Base-by-base conservation (phyloP, 345 rosid genomes). In the Linum usitatissimum region DNA sequence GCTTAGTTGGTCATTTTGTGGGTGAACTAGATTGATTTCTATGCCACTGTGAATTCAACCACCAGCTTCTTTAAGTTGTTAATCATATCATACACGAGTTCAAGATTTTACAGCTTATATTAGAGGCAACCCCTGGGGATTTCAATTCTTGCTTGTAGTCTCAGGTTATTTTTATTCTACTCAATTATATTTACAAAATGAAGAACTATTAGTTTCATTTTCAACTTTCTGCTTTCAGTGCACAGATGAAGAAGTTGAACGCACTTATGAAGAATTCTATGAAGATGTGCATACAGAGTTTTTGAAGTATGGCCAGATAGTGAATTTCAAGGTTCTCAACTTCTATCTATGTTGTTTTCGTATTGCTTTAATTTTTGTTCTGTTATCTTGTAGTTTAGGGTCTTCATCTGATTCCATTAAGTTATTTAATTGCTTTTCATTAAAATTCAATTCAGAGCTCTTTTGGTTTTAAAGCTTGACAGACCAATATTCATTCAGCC, bases 231-330 rank as follows among this genome's bases (percentile, higher is more conserved):
- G 60, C 68, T 78, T 77, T 75, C 89, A 92, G 99, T 73, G 80
- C 73, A 83, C 94, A 30, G 99, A 93, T 62, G 99, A 93, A 73
- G 99, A 93, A 81, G 81, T 86, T 75, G 97, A 87, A 67, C 72
- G 39, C 17, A 67, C 75, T 74, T 93, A 82, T 68, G 91, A 93
- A 77, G 97, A 93, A 73, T 90, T 93, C 79, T 93, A 93, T 54
- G 97, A 90, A 75, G 99, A 93, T 75, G 97, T 90, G 59, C 99
- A 90, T 75, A 87, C 99, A 23, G 99, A 93, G 80, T 90, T 93
- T 73, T 77, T 81, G 79, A 93, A 89, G 78, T 93, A 73, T 73
- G 99, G 99, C 60, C 97, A 90, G 75, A 82, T 90, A 73, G 79
- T 93, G 42, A 93, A 93, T 77, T 93, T 93, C 75, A 93, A 93